Conservation (phyloP, 164 flowering plant genomes). For the Stephania japonica region DNA sequence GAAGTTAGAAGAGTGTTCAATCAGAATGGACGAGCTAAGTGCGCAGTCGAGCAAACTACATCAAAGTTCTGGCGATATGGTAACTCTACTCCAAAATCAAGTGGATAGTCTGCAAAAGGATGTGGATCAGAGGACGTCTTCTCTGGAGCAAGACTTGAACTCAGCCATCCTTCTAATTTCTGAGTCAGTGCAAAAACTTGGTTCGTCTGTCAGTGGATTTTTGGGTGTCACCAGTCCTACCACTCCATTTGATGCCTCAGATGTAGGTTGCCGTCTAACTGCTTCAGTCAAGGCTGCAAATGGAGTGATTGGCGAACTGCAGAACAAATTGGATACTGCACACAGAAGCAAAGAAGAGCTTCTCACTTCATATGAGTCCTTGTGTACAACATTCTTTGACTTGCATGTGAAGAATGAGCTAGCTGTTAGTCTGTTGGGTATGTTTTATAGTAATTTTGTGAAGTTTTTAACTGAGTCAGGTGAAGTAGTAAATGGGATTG, state of each 20-base stretch:
- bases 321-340: slow-evolving; percentile 43
- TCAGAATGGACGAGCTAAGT: slow-evolving; percentile 37
- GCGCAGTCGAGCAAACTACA: slow-evolving; percentile 37
- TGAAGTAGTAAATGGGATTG: slow-evolving; percentile 26
- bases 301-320: slow-evolving; percentile 45
- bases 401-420: slow-evolving; percentile 41
- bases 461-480: slow-evolving; percentile 27
- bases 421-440: slow-evolving; percentile 34
- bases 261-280: slow-evolving; percentile 22
- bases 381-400: slow-evolving; percentile 29
- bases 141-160: slow-evolving; percentile 47
- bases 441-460: slow-evolving; percentile 35
- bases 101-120: slow-evolving; percentile 46
- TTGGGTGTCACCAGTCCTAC: slow-evolving; percentile 12
- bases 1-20: slow-evolving; percentile 34
- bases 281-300: slow-evolving; percentile 48
- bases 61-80: slow-evolving; percentile 34
- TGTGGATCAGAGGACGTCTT: slow-evolving; percentile 26
- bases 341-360: slow-evolving; percentile 30
- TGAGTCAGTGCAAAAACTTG: slow-evolving; percentile 44
- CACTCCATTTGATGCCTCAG: slow-evolving; percentile 17
- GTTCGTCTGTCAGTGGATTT: slow-evolving; percentile 22
- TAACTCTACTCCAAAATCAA: slow-evolving; percentile 26
- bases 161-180: slow-evolving; percentile 31
- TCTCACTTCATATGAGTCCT: slow-evolving; percentile 28